Evolutionary conservation across 306 rosid species (phyloP).

Genomic region (Carpinus viminea): DNA sequence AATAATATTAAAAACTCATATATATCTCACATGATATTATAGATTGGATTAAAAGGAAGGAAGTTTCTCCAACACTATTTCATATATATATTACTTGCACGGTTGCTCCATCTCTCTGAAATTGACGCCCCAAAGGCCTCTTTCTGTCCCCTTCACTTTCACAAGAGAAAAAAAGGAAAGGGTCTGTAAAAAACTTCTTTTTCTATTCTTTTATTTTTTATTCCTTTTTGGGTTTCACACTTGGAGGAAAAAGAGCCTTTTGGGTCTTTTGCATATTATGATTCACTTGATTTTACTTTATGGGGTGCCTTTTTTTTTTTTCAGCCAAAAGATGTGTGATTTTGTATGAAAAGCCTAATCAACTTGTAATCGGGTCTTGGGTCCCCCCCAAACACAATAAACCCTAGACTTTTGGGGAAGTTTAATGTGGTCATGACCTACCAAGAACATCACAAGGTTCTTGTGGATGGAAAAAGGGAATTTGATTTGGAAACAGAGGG

Average conservation of each 20-base stretch:
- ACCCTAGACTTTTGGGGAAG: neutral
- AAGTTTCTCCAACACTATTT: neutral
- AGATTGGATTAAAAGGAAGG: too few species aligned
- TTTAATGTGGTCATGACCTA: neutral
- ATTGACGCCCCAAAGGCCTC: neutral
- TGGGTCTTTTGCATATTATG: neutral
- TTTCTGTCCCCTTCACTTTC: neutral
- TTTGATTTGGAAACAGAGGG: neutral
- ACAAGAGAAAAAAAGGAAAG: neutral
- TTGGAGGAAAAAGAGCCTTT: neutral
- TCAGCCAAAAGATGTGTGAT: neutral
- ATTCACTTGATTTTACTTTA: neutral
- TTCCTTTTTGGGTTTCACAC: too few species aligned
- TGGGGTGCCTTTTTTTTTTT: neutral
- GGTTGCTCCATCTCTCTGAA: conserved; percentile 32
- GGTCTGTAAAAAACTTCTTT: neutral
- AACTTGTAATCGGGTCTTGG: neutral
- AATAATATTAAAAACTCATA: too few species aligned
- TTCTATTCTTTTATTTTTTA: neutral
- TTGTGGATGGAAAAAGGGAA: neutral
- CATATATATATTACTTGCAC: conserved; percentile 35
- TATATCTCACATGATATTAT: too few species aligned
- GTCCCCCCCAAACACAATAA: neutral
- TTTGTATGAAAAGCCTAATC: neutral
- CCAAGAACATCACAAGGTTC: neutral